These are phyloP conservation scores for Coprinopsis marcescibilis DNA, from an alignment of 768 basidiomycete species.

Conservation along the genomic window DNA sequence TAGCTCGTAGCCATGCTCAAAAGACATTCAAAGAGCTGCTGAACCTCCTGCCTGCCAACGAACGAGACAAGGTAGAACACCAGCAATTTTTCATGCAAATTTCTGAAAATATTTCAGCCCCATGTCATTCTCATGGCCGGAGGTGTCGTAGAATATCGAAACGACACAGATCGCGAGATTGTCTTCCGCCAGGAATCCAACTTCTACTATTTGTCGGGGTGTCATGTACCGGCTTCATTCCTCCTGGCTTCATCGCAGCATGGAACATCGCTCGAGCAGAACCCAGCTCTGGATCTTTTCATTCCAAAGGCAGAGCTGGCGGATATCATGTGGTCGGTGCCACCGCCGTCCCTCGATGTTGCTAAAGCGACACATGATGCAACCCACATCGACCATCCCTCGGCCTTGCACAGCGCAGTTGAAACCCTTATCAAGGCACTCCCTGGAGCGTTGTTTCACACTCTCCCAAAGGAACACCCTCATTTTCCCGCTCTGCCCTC, in stretches of 20 bases:
- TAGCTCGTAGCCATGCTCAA: slow-evolving; percentile 8
- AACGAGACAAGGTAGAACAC: slow-evolving; percentile 10
- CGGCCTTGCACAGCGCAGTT: slow-evolving; percentile 41
- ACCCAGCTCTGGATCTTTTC: slow-evolving; percentile 56
- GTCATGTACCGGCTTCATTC: slow-evolving; percentile 64
- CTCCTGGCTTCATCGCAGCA: slow-evolving; percentile 56
- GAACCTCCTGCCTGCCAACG: slow-evolving; percentile 11
- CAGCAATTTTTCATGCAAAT: neutral
- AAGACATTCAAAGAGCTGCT: slow-evolving; percentile 12
- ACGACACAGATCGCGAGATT: slow-evolving; percentile 84
- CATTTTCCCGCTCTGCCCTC: slow-evolving; percentile 48
- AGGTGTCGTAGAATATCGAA: slow-evolving; percentile 54
- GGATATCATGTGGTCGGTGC: slow-evolving; percentile 85
- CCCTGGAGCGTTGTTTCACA: slow-evolving; percentile 59
- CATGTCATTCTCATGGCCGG: slow-evolving; percentile 68
- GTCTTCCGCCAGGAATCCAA: slow-evolving; percentile 71
- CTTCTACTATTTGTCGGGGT: slow-evolving; percentile 84
- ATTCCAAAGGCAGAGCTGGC: slow-evolving; percentile 69
- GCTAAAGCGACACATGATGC: slow-evolving; percentile 48
- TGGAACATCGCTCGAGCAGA: slow-evolving; percentile 36
- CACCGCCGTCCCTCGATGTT: slow-evolving; percentile 63
- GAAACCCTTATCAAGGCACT: slow-evolving; percentile 39
- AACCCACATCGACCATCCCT: slow-evolving; percentile 49
- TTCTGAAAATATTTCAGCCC: slow-evolving; percentile 34
- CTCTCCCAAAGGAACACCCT: slow-evolving; percentile 46